phyloP scores from a whole-genome alignment of 352 stramenopile genomes.

The Phytophthora aleatoria region DNA sequence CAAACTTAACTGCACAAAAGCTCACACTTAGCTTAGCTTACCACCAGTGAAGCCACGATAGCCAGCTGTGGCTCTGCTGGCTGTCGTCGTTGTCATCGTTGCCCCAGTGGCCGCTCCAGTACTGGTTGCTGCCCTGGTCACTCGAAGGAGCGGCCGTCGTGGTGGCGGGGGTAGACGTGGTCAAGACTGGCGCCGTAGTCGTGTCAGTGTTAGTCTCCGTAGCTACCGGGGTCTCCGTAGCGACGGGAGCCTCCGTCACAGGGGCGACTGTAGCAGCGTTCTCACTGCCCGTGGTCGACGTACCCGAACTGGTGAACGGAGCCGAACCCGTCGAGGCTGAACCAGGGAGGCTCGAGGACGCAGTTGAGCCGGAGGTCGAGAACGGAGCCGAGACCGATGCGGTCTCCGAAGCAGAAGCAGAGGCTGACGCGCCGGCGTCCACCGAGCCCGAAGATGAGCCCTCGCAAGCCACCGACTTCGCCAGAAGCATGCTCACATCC shows the following conservation, averaged over 20 bases:
- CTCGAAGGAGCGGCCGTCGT: constrained; percentile 13
- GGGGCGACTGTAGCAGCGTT: constrained; percentile 16
- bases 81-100: constrained; percentile 5
- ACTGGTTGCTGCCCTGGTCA: constrained; percentile 14
- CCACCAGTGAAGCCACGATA: constrained; percentile 26
- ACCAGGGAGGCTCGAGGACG: constrained; percentile 11
- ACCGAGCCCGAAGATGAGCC: constrained; percentile 15
- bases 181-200: constrained; percentile 7
- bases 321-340: constrained; percentile 18
- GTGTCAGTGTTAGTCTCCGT: constrained; percentile 5
- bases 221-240: neutral
- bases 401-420: constrained; percentile 1
- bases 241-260: constrained; percentile 15
- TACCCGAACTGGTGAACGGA: constrained; percentile 8
- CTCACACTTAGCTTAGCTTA: constrained; percentile 11
- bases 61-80: constrained; percentile 10
- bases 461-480: constrained; percentile 28
- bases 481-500: constrained; percentile 34
- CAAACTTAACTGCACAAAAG: constrained; percentile 10
- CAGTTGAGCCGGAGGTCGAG: constrained; percentile 13
- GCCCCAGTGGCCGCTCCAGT: constrained; percentile 12
- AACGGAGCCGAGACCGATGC: constrained; percentile 6
- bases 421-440: constrained; percentile 7
- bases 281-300: constrained; percentile 8
- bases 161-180: neutral